Evolutionary conservation across 495 filamentous ascomycete species (phyloP).

Genomic region (Penicillium manginii): DNA sequence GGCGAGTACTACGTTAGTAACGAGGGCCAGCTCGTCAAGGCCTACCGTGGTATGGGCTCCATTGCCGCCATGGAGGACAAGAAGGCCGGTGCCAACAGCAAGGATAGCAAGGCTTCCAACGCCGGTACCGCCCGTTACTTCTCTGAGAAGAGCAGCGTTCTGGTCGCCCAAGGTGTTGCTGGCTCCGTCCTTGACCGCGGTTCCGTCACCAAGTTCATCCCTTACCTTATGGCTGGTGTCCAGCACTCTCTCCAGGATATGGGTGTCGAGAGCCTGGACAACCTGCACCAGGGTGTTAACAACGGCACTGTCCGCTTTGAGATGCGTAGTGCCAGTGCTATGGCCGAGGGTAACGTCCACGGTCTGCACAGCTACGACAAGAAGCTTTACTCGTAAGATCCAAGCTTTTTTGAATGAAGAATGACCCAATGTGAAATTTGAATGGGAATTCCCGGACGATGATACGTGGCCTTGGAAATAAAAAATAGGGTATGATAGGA

Average conservation of each 20-base stretch:
- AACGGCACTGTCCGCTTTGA: constrained; percentile 88
- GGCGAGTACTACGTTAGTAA: constrained; percentile 94
- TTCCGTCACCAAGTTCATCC: constrained; percentile 90
- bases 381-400: constrained; percentile 88
- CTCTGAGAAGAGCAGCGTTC: constrained; percentile 89
- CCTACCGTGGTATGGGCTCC: constrained; percentile 97
- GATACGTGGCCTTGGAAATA: constrained; percentile 40
- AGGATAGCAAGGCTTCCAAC: constrained; percentile 84
- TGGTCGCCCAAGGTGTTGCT: constrained; percentile 96
- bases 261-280: constrained; percentile 75
- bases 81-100: constrained; percentile 71
- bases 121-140: constrained; percentile 98
- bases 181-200: constrained; percentile 73
- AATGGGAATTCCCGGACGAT: constrained; percentile 32
- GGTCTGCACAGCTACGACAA: constrained; percentile 98
- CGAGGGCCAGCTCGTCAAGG: constrained; percentile 97
- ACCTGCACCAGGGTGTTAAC: constrained; percentile 74
- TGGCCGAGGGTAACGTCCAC: constrained; percentile 94
- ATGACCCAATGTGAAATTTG: constrained; percentile 30
- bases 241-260: constrained; percentile 98
- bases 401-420: constrained; percentile 23
- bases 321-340: constrained; percentile 88
- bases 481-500: constrained; percentile 39
- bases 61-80: constrained; percentile 99
- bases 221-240: constrained; percentile 91